Evolutionary conservation across 1,284 basidiomycete genomes (phyloP).

Genomic region (Polyporus tsugae): DNA sequence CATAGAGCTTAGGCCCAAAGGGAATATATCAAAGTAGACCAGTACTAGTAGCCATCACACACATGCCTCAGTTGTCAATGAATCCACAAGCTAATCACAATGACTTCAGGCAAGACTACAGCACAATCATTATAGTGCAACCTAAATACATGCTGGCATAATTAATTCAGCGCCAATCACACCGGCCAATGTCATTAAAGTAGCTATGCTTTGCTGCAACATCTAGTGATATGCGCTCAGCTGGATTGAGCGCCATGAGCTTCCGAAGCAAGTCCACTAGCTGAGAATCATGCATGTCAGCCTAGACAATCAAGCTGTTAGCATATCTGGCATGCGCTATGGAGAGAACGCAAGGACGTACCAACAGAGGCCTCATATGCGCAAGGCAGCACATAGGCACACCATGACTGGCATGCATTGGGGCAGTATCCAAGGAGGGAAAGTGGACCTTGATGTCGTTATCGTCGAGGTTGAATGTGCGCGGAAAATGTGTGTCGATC

Average conservation of each 20-base stretch:
- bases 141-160: no score
- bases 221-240: neutral
- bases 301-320: neutral
- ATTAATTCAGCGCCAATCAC: neutral
- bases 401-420: neutral
- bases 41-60: no score
- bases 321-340: no score
- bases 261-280: neutral
- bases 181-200: neutral
- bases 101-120: no score
- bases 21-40: no score
- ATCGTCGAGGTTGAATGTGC: neutral
- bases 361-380: neutral
- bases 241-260: neutral
- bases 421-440: neutral
- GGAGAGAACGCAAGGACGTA: neutral
- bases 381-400: neutral
- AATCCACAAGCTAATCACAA: no score
- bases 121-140: no score
- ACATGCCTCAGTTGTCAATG: no score
- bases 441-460: neutral
- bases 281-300: neutral
- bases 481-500: neutral
- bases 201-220: neutral
- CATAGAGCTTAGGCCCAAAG: no score